Evolutionary conservation across 1,284 basidiomycete genomes (phyloP), one percentile per base, ranked within the genome.

Genomic region (Sphagnurus paluster): DNA sequence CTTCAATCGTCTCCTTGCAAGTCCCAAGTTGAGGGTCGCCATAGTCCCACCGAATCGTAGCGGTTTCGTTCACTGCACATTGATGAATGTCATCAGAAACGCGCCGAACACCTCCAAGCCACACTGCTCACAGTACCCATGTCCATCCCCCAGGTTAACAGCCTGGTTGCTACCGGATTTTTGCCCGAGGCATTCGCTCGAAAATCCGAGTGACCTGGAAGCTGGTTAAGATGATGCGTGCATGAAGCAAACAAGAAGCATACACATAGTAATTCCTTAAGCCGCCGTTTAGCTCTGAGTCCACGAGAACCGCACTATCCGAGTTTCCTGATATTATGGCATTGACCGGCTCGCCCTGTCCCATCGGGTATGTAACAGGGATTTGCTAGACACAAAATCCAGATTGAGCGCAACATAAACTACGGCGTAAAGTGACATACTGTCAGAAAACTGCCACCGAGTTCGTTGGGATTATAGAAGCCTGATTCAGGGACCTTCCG

Each of bases 331-430:
- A 87, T 24, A 98, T 70, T 60, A 98, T 92, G 45, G 80, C 76
- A 56, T 98, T 98, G 46, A 98, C 68, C 2, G 94, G 95, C 68
- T 98, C 95, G 32, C 91, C 90, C 44, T 90, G 79, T 6, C 91
- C 90, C 40, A 71, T 60, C 11, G 91, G 88, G 57, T 74, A 84
- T 14, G 92, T 87, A 26, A 70, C 61, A 44, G 79, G 71, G 19
- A 87, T 64, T 60, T 64, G 49, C 74, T 76, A 54, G 17, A 32
- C 19, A 13, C 16, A 39, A 34, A n/a, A 34, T 23, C 11, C 25
- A 16, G 7, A 7, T 6, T 36, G n/a, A 24, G 34, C 3, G 17
- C 19, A 17, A 14, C 39, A 30, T 4, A 14, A 14, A 9, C 20
- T 20, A n/a, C 26, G 23, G 23, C 23, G 20, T 8, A 10, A n/a